Evolutionary conservation across 305 asterid species (phyloP).

Genomic region (Stenogyne calaminthoides): DNA sequence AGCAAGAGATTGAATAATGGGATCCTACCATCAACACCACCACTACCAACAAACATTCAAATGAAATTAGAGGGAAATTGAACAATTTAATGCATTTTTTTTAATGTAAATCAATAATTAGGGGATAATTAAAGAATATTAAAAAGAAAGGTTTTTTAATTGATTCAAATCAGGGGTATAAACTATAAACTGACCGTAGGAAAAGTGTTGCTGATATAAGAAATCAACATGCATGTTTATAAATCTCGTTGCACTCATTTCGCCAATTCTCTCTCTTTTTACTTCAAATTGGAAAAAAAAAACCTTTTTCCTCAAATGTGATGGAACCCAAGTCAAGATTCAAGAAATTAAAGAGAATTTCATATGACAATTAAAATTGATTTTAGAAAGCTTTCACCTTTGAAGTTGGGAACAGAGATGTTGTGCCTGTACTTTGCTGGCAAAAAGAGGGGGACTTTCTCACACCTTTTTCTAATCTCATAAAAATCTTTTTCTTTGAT

Average conservation of each 20-base stretch:
- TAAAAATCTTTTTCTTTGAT: not conserved
- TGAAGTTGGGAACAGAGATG: constrained; percentile 11
- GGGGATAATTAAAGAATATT: not conserved
- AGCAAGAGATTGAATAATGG: not conserved
- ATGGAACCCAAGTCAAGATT: constrained; percentile 19
- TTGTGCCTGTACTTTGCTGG: constrained; percentile 32
- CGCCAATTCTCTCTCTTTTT: no score
- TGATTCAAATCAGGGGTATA: not conserved
- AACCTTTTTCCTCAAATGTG: constrained; percentile 23
- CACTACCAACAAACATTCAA: no score
- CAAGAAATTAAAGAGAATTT: constrained; percentile 23
- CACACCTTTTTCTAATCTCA: constrained; percentile 29
- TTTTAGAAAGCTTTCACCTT: not conserved
- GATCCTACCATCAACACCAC: no score
- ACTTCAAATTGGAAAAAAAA: constrained; percentile 10
- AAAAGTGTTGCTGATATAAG: constrained; percentile 66
- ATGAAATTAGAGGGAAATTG: not conserved
- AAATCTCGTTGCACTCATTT: constrained; percentile 67
- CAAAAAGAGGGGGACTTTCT: constrained; percentile 29
- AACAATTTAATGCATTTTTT: not conserved
- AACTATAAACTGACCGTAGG: constrained; percentile 58
- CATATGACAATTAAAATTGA: constrained; percentile 12
- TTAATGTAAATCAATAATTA: constrained; percentile 22
- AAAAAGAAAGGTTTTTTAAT: not conserved
- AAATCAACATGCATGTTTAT: constrained; percentile 69